Conservation (phyloP, 2,329 filamentous ascomycete genomes). For the Cladosporium sphaerospermum region DNA sequence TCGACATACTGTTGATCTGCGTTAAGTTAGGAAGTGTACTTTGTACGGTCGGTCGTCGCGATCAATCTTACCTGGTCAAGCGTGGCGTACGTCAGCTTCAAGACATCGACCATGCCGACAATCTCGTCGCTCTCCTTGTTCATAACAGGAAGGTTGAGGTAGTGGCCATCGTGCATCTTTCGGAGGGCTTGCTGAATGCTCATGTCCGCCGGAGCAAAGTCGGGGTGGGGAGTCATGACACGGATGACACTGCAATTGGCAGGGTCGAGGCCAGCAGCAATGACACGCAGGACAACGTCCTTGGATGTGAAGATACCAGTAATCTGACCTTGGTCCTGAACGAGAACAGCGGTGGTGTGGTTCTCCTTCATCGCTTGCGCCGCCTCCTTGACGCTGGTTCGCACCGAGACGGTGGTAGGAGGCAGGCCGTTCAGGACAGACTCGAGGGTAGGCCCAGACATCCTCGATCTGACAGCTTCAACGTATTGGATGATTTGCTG, state of each 20-base stretch:
- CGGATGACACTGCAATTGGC: constrained; percentile 93
- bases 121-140: constrained; percentile 86
- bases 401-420: constrained; percentile 88
- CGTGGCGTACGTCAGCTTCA: constrained; percentile 96
- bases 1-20: constrained; percentile 82
- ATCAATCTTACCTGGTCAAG: constrained; percentile 69
- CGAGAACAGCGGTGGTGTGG: constrained; percentile 91
- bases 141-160: constrained; percentile 97
- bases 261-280: constrained; percentile 91
- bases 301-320: constrained; percentile 99
- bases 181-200: constrained; percentile 94
- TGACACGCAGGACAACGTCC: constrained; percentile 95
- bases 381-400: constrained; percentile 93
- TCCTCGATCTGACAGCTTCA: constrained; percentile 87
- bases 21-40: background rate
- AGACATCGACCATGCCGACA: constrained; percentile 97
- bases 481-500: constrained; percentile 99
- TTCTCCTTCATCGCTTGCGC: constrained; percentile 97
- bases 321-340: constrained; percentile 94
- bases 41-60: background rate
- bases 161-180: constrained; percentile 99
- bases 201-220: constrained; percentile 98
- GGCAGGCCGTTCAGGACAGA: constrained; percentile 87
- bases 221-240: constrained; percentile 98
- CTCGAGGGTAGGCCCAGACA: constrained; percentile 96